Evolutionary conservation across 2,329 filamentous ascomycete species (phyloP), one percentile per base, ranked within the genome.

Genomic region (Cordyceps javanica): DNA sequence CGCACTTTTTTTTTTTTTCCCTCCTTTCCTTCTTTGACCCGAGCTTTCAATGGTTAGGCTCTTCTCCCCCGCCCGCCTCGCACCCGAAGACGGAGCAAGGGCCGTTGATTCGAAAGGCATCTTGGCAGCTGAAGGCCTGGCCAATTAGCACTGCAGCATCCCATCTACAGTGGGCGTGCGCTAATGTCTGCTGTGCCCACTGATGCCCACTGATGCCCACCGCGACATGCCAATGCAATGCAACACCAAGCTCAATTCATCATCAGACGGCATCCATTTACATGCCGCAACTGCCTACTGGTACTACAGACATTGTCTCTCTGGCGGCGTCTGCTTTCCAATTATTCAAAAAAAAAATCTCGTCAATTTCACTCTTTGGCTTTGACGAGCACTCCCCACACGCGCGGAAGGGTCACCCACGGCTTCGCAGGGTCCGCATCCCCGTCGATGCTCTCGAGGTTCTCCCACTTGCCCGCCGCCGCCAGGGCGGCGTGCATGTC

Each of bases 381-480:
- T 14, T 72, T n/a, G 26, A 65, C 58, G 38, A 72, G 64, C 28
- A 67, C 64, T 6, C 69, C 70, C 64, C 64, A 65, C 58, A 68
- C 61, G 32, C 70, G 66, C 32, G 69, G 69, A 58, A 71, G 55
- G n/a, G 63, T 60, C 49, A 51, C 62, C 55, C 60, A 60, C n/a
- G 66, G 64, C 61, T 67, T 62, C 21, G 66, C 48, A 25, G 66
- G 64, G 61, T 67, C 62, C 21, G 66, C 48, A 25, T 68, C 60
- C 34, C 58, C 62, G 42, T 67, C 58, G 30, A 72, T 62, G n/a
- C 62, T 65, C 2, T 61, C 60, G 1, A 66, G 62, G 14, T 66
- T 66, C 56, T 73, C 68, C 70, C 70, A 72, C 52, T 68, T 64
- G 6, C 67, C 70, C 34, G 60, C 63, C 23, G 56, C 56, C 30